Conservation (phyloP, 441 rosid genomes). For the Gossypium schwendimanii region DNA sequence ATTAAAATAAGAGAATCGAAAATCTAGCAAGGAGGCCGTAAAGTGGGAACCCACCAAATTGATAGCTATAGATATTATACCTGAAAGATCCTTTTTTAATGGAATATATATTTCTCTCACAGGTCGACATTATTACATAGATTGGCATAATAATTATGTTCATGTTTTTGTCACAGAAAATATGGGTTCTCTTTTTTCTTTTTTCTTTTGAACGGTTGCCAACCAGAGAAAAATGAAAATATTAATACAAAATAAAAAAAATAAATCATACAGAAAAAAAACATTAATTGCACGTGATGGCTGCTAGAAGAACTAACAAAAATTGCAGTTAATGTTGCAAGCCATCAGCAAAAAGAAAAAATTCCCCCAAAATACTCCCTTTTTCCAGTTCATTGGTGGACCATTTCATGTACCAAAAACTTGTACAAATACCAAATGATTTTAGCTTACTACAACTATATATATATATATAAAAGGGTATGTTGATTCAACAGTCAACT, state of each 20-base stretch:
- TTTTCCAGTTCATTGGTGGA: constrained; percentile 8
- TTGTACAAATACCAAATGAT: neutral
- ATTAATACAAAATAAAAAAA: neutral
- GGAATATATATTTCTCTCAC: neutral
- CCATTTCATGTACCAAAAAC: constrained; percentile 1
- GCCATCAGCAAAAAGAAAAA: neutral
- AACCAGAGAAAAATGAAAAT: neutral
- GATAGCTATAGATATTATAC: neutral
- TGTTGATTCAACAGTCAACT: neutral
- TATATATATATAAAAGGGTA: neutral
- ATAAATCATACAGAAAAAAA: neutral
- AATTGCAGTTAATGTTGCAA: neutral
- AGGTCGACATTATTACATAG: neutral
- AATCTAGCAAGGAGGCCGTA: neutral
- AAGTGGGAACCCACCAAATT: neutral
- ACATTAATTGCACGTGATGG: constrained; percentile 1
- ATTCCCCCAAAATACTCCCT: neutral
- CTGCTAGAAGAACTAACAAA: neutral
- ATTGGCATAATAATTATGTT: neutral
- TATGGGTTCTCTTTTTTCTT: neutral
- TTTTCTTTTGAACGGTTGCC: neutral
- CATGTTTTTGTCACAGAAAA: neutral
- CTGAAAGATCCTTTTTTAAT: neutral
- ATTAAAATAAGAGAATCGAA: neutral
- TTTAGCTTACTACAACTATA: neutral